These are phyloP conservation scores for Cenchrus americanus DNA, from an alignment of 176 grass and related monocot species.

Conservation along the genomic window DNA sequence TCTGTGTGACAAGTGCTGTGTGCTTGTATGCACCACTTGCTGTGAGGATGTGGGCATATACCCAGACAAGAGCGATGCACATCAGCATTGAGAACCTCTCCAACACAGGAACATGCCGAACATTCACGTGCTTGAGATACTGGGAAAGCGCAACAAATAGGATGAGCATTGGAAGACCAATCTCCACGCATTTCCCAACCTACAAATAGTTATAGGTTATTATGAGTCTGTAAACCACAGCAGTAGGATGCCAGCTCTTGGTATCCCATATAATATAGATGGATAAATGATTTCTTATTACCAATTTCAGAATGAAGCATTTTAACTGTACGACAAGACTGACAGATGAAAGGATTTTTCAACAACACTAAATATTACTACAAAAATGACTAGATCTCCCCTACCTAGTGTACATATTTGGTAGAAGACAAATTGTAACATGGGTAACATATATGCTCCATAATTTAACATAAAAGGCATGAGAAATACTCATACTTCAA, in stretches of 20 bases:
- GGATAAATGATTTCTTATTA: not conserved
- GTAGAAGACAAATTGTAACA: not conserved
- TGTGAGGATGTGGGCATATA: constrained; percentile 88
- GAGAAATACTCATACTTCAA: not conserved
- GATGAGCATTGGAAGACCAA: constrained; percentile 87
- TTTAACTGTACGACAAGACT: not conserved
- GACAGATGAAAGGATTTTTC: not conserved
- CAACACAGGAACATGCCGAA: constrained; percentile 64
- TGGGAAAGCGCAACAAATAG: constrained; percentile 82
- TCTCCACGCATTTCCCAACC: constrained; percentile 94
- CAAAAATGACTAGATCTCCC: not conserved
- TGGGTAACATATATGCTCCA: not conserved
- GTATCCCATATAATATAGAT: not conserved
- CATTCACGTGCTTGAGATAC: constrained; percentile 80
- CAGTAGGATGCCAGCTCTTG: constrained; percentile 14
- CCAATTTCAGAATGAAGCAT: not conserved
- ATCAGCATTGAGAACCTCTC: constrained; percentile 89
- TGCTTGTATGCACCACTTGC: constrained; percentile 83
- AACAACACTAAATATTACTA: not conserved
- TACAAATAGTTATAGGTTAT: constrained; percentile 38
- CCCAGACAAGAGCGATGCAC: constrained; percentile 78
- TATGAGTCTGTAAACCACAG: not conserved
- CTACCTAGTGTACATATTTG: not conserved
- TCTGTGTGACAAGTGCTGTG: constrained; percentile 65
- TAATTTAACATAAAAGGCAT: not conserved